phyloP scores from a whole-genome alignment of 1,284 basidiomycete species.

The Xanthoconium separans region DNA sequence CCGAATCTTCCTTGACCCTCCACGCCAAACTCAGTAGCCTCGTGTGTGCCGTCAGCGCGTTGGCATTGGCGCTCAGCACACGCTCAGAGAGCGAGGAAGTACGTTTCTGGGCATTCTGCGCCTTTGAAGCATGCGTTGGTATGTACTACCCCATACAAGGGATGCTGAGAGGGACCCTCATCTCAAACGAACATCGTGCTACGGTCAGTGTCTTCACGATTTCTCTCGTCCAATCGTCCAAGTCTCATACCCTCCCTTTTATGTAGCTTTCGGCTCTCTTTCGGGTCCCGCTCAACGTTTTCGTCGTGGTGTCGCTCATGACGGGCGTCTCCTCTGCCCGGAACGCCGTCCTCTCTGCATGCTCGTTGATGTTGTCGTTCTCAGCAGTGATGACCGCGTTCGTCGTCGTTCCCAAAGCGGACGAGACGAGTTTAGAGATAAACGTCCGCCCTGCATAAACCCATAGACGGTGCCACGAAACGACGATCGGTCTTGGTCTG shows the following conservation, averaged over 20 bases:
- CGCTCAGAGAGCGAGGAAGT: conserved; percentile 44
- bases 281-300: conserved; percentile 71
- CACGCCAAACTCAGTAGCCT: conserved; percentile 68
- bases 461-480: too few species aligned
- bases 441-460: conserved; percentile 20
- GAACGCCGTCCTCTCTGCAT: conserved; percentile 57
- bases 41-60: conserved; percentile 56
- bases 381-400: conserved; percentile 60
- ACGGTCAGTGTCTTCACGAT: conserved; percentile 46
- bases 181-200: conserved; percentile 72
- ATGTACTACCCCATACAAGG: conserved; percentile 79
- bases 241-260: not conserved
- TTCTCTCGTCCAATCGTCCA: not conserved
- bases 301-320: conserved; percentile 69
- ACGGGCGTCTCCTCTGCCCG: conserved; percentile 69
- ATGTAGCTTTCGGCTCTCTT: conserved; percentile 67
- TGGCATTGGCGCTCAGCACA: conserved; percentile 58
- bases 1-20: conserved; percentile 48
- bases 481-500: not conserved
- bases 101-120: conserved; percentile 72
- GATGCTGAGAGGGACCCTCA: conserved; percentile 66
- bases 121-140: conserved; percentile 73
- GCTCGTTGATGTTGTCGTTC: conserved; percentile 56
- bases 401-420: conserved; percentile 40
- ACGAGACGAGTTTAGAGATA: conserved; percentile 21